Conservation (phyloP, 345 rosid genomes). For the Viola odorata region DNA sequence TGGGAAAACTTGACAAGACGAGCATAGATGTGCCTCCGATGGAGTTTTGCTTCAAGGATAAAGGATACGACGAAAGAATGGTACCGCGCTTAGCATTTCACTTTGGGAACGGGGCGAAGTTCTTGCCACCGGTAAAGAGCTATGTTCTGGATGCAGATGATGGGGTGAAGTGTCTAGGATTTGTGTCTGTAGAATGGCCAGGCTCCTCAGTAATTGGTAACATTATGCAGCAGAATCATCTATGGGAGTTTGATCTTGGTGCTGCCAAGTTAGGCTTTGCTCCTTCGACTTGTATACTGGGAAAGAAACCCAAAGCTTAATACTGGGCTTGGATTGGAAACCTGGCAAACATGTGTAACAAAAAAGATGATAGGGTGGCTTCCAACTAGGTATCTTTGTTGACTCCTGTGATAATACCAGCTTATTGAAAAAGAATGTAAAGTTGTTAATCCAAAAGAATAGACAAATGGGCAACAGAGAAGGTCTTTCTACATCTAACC, state of each 20-base stretch:
- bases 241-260: slow-evolving; percentile 22
- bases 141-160: slow-evolving; percentile 9
- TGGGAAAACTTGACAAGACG: slow-evolving; percentile 6
- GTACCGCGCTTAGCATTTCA: slow-evolving; percentile 15
- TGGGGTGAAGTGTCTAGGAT: slow-evolving; percentile 17
- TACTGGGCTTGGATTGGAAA: too few species aligned
- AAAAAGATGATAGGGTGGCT: too few species aligned
- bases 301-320: too few species aligned
- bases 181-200: not conserved
- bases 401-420: too few species aligned
- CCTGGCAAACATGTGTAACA: too few species aligned
- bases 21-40: not conserved
- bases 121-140: slow-evolving; percentile 12
- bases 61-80: not conserved
- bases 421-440: too few species aligned
- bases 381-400: too few species aligned
- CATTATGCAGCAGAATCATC: slow-evolving; percentile 20
- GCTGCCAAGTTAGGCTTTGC: slow-evolving; percentile 13
- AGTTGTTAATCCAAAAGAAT: too few species aligned
- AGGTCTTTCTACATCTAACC: too few species aligned
- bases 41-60: slow-evolving; percentile 2
- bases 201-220: slow-evolving; percentile 13
- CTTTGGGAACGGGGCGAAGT: slow-evolving; percentile 13
- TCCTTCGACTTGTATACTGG: slow-evolving; percentile 6
- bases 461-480: too few species aligned